Base-by-base conservation (phyloP, 371 early-diverging fungal species). In the Rhizomucor pusillus region DNA sequence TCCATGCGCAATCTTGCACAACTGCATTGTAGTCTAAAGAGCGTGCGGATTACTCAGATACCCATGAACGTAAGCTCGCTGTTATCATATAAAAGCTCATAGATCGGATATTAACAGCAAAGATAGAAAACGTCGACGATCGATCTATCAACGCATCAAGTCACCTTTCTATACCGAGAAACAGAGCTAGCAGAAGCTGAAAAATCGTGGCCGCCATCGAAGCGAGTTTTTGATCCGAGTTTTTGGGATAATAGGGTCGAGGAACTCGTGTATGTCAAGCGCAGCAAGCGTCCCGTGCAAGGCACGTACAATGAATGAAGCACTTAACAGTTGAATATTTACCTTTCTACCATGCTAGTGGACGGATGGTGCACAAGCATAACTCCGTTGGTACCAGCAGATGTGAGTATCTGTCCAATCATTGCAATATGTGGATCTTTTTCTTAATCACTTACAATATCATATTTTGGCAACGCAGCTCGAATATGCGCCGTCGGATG, bases 1-100 rank as follows among this genome's bases (percentile, higher is more conserved):
- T 63, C 70, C 13, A 69, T 69, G 70, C 41, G 48, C 39, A 1
- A 66, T 51, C 40, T 66, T 18, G 59, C 62, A 3, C 70, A 63
- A 44, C 20, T 59, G 23, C 66, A 61, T 48, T 69, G 60, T 46
- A 63, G 66, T 23, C 41, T 69, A 20, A 56, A 57, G 25, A 25
- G 50, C 1, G 19, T 69, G 11, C 52, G 55, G 11, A 66, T 69
- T 18, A 53, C 63, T 5, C 63, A 63, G 33, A 69, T 69, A 47
- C 70, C 70, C 23, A 69, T 69, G 70, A 69, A 69, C 54, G 68
- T 61, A 45, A 29, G 41, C 12, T 41, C 41, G 12, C 12, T 12
- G 4, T 19, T 19, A 41, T 3, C 41, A 3, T 11, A 14, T 4
- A 41, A 4, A 41, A 41, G n/a, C n/a, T 16, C 12, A 5, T 12